Conservation (phyloP, 108 stramenopile species). For the Fragilariopsis cylindrus region DNA sequence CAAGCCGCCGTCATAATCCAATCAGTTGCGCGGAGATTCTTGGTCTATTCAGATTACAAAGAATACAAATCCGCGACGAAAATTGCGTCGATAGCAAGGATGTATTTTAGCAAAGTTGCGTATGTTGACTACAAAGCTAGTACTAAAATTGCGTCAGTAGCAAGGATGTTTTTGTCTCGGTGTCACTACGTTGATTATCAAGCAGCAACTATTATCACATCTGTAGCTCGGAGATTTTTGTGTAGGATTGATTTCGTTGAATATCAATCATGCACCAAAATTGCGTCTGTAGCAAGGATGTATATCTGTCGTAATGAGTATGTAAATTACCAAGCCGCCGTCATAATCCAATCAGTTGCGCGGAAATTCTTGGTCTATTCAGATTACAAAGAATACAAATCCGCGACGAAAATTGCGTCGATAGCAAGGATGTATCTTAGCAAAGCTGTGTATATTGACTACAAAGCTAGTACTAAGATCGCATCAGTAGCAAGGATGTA, state of each 20-base stretch:
- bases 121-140: constrained; percentile 16
- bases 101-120: not conserved
- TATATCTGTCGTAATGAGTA: constrained; percentile 6
- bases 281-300: constrained; percentile 28
- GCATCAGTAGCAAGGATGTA: constrained; percentile 23
- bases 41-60: not conserved
- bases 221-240: not conserved
- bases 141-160: constrained; percentile 29
- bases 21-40: not conserved
- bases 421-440: constrained; percentile 16
- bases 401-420: constrained; percentile 29
- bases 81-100: not conserved
- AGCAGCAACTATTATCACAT: constrained; percentile 5
- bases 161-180: constrained; percentile 15
- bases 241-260: constrained; percentile 8
- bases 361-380: constrained; percentile 38
- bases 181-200: constrained; percentile 9
- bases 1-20: constrained; percentile 5
- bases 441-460: constrained; percentile 1
- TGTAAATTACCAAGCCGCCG: constrained; percentile 17
- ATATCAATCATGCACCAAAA: constrained; percentile 7
- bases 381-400: constrained; percentile 32
- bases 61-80: constrained; percentile 7
- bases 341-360: constrained; percentile 41
- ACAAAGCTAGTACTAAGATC: constrained; percentile 20